Evolutionary conservation across 371 early-diverging fungal species (phyloP), one percentile per base, ranked within the genome.

Genomic region (Rhizopus delemar): DNA sequence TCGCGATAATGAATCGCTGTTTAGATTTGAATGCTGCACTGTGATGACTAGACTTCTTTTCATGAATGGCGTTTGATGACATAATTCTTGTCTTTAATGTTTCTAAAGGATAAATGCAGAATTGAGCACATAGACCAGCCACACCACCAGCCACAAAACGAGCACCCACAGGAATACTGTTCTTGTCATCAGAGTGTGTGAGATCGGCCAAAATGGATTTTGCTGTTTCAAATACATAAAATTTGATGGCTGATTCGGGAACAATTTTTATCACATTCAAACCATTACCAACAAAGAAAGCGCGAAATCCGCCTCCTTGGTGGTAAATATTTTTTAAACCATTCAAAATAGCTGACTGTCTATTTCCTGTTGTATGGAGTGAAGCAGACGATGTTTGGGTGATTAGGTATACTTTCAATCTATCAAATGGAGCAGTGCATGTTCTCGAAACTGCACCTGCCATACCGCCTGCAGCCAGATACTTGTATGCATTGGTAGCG

Each of bases 281-380:
- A 34, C 90, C 91, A 67, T 93, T 93, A 56, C 93, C 93, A 12
- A 87, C 83, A 69, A 86, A 93, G 60, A 92, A 92, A 1, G 85
- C 86, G 34, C 74, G 71, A 31, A 89, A 50, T 16, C 93, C 92
- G 12, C 78, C 75, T n/a, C 73, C 79, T 63, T 86, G 77, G 0
- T 62, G 64, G 66, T 91, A 91, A 34, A 93, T 82, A 7, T 64
- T 70, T 4, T 61, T 63, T 28, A 87, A 59, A 12, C 63, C 68
- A 12, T 51, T 46, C 4, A 65, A n/a, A 28, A 65, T 55, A 1
- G 82, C 79, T 46, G 55, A 51, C 53, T 49, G 36, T 58, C 65
- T 32, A 49, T 69, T 36, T n/a, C 43, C 29, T n/a, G 56, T 53
- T 13, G 57, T 43, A 41, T 34, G 12, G 9, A 33, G 31, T 8